phyloP scores from a whole-genome alignment of 805 yeast species.

The Wickerhamiella nectarea region DNA sequence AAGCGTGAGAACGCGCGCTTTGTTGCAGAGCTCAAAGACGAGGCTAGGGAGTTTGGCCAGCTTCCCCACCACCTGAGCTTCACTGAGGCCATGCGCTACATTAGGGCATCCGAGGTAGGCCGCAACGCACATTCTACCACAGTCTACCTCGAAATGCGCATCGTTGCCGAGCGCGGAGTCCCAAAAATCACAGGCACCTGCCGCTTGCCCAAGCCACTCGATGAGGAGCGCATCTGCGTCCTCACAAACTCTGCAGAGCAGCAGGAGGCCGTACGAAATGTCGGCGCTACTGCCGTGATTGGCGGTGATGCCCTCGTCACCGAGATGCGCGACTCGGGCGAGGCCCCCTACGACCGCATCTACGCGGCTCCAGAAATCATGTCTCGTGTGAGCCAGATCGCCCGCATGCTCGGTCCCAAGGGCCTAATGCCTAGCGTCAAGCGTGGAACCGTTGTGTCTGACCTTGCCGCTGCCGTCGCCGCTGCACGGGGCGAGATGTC shows the following conservation, averaged over 20 bases:
- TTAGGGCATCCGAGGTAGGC: slow-evolving; percentile 88
- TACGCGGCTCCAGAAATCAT: slow-evolving; percentile 77
- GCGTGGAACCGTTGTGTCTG: slow-evolving; percentile 72
- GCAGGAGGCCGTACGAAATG: slow-evolving; percentile 39
- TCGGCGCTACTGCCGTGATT: slow-evolving; percentile 47
- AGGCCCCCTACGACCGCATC: slow-evolving; percentile 52
- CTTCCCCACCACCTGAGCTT: slow-evolving; percentile 59
- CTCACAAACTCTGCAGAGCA: slow-evolving; percentile 47
- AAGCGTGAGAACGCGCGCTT: slow-evolving; percentile 20
- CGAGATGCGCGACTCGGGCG: slow-evolving; percentile 40
- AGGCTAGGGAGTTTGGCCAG: slow-evolving; percentile 33
- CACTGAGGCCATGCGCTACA: slow-evolving; percentile 56
- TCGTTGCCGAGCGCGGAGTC: slow-evolving; percentile 65
- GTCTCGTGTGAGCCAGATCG: slow-evolving; percentile 46
- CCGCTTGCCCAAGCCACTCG: slow-evolving; percentile 57
- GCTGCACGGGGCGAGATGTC: slow-evolving; percentile 54
- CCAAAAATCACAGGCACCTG: slow-evolving; percentile 61
- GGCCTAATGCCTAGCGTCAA: slow-evolving; percentile 81
- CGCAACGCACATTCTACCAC: slow-evolving; percentile 59
- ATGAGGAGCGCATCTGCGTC: slow-evolving; percentile 49
- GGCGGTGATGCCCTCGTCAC: slow-evolving; percentile 66
- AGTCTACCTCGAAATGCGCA: slow-evolving; percentile 46
- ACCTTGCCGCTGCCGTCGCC: slow-evolving; percentile 40
- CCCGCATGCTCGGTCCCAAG: slow-evolving; percentile 73
- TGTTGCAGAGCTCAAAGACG: slow-evolving; percentile 20